A percentile compares a stretch with the other conserved stretches of the same genome.
phyloP scores from a whole-genome alignment of 306 rosid species.

The Cicer chorassanicum region DNA sequence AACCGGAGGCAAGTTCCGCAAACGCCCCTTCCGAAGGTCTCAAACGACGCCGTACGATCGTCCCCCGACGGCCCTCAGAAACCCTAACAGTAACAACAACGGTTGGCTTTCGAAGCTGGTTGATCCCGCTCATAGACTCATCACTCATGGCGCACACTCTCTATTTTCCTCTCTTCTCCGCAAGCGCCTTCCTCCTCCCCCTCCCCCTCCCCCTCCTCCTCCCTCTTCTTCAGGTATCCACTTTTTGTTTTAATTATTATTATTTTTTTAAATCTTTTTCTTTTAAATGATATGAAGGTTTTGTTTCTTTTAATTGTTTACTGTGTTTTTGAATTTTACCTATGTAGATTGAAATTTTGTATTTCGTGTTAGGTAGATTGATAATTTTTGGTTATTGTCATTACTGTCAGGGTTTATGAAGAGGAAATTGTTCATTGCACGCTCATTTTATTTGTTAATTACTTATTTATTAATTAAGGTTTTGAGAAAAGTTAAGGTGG shows the following conservation, averaged over 20 bases:
- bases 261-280: neutral
- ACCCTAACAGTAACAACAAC: constrained; percentile 48
- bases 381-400: neutral
- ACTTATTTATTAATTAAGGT: neutral
- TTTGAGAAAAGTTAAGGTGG: constrained; percentile 1
- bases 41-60: constrained; percentile 92
- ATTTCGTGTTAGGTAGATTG: neutral
- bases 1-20: constrained; percentile 85
- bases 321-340: constrained; percentile 19
- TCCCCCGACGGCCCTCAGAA: constrained; percentile 60
- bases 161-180: constrained; percentile 77
- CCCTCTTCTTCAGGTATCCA: constrained; percentile 47
- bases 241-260: neutral
- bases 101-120: constrained; percentile 91
- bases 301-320: neutral
- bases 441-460: neutral
- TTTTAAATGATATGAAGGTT: neutral
- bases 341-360: neutral
- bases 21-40: constrained; percentile 60
- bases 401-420: constrained; percentile 37
- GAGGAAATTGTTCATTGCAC: neutral
- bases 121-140: constrained; percentile 90
- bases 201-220: constrained; percentile 54
- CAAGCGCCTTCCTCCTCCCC: constrained; percentile 71
- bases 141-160: constrained; percentile 65